Conservation (phyloP, 2,329 filamentous ascomycete genomes). For the Fusarium sp. region DNA sequence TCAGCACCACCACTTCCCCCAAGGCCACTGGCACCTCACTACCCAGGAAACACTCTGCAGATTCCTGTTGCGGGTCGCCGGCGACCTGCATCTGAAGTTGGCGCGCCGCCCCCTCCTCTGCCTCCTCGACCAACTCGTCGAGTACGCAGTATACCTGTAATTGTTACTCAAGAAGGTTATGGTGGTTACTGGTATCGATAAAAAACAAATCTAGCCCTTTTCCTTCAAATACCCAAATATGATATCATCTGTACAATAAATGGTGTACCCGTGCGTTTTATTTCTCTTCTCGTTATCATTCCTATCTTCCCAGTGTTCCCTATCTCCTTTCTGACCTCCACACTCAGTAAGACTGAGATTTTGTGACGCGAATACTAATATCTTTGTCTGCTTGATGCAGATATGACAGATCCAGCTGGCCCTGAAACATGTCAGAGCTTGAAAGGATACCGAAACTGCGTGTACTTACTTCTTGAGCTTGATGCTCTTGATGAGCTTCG, state of each 20-base stretch:
- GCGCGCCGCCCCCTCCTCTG: constrained; percentile 38
- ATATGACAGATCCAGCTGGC: constrained; percentile 28
- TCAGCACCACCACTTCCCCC: constrained; percentile 28
- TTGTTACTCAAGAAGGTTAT: constrained; percentile 45
- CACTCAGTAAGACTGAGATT: not conserved
- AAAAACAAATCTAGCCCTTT: constrained; percentile 24
- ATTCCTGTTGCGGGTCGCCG: not conserved
- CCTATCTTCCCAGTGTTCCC: not conserved
- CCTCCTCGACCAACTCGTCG: constrained; percentile 43
- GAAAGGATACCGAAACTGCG: constrained; percentile 21
- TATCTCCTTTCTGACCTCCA: constrained; percentile 12
- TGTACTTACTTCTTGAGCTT: constrained; percentile 45
- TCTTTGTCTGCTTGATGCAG: constrained; percentile 32
- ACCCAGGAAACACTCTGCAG: constrained; percentile 17
- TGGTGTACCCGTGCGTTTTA: constrained; percentile 24
- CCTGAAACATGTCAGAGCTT: constrained; percentile 48
- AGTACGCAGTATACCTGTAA: constrained; percentile 44
- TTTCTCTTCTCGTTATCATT: not conserved
- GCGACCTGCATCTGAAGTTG: constrained; percentile 40
- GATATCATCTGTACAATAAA: constrained; percentile 19
- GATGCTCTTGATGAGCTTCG: constrained; percentile 36
- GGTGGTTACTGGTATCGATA: constrained; percentile 36
- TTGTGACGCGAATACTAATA: constrained; percentile 7
- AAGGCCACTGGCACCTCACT: constrained; percentile 27
- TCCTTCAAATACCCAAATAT: constrained; percentile 28